Conservation (phyloP, 352 stramenopile species). For the Globisporangium spinosum region DNA sequence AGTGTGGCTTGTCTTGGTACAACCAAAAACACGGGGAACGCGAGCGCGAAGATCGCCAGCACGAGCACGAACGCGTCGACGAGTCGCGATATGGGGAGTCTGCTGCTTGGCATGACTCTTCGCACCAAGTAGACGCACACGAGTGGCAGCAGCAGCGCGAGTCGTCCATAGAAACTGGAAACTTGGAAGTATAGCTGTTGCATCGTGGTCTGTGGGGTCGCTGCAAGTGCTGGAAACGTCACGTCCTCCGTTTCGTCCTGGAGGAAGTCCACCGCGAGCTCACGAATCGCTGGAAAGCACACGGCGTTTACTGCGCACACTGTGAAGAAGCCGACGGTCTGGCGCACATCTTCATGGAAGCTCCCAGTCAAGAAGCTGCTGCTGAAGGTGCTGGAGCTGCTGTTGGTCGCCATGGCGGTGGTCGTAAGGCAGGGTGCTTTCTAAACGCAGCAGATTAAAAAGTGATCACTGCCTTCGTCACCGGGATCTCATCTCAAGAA, state of each 20-base stretch:
- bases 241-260: background rate
- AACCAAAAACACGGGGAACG: background rate
- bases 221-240: background rate
- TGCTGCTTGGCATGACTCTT: background rate
- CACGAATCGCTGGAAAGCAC: background rate
- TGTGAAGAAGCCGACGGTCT: background rate
- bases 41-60: background rate
- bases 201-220: background rate
- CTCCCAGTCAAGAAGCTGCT: background rate
- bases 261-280: background rate
- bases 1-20: background rate
- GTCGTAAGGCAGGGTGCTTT: background rate
- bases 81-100: background rate
- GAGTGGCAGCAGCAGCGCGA: background rate
- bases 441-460: background rate
- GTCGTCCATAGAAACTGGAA: background rate
- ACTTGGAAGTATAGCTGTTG: slow-evolving; percentile 3
- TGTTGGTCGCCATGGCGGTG: background rate
- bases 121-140: background rate
- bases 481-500: background rate
- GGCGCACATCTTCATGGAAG: background rate
- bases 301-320: background rate
- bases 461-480: background rate
- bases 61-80: background rate
- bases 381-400: background rate